These are phyloP conservation scores for Trametes sanguinea DNA, from an alignment of 768 basidiomycete species.

Conservation along the genomic window DNA sequence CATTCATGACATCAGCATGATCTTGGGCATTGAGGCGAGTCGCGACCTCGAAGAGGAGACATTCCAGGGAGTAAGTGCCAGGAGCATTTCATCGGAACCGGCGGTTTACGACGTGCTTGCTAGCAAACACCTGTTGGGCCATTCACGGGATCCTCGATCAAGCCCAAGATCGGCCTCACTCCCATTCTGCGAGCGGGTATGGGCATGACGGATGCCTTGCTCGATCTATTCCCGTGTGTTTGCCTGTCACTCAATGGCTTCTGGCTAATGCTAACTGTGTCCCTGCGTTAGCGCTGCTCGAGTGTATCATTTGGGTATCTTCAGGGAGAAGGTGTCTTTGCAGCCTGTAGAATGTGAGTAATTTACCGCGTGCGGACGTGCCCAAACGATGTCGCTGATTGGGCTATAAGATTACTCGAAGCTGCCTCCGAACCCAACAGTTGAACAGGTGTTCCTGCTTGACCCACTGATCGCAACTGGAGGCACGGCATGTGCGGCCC, in stretches of 20 bases:
- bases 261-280: neutral
- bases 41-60: slow-evolving; percentile 61
- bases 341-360: slow-evolving; percentile 87
- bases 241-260: neutral
- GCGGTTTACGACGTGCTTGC: neutral
- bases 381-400: neutral
- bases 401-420: slow-evolving; percentile 78
- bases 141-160: slow-evolving; percentile 77
- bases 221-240: slow-evolving; percentile 82
- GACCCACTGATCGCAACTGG: slow-evolving; percentile 96
- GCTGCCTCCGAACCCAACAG: slow-evolving; percentile 70
- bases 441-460: slow-evolving; percentile 84
- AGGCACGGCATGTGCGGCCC: slow-evolving; percentile 85
- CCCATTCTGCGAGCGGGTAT: slow-evolving; percentile 93
- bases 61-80: slow-evolving; percentile 62
- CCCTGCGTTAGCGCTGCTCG: slow-evolving; percentile 58
- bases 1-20: slow-evolving; percentile 70
- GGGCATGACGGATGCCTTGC: slow-evolving; percentile 88
- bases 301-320: slow-evolving; percentile 90
- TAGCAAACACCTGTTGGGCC: slow-evolving; percentile 79
- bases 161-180: slow-evolving; percentile 78
- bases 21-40: slow-evolving; percentile 84
- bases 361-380: neutral
- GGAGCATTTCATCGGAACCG: neutral
- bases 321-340: slow-evolving; percentile 80